Evolutionary conservation across 768 basidiomycete genomes (phyloP).

Genomic region (Termitomyces titanicus): DNA sequence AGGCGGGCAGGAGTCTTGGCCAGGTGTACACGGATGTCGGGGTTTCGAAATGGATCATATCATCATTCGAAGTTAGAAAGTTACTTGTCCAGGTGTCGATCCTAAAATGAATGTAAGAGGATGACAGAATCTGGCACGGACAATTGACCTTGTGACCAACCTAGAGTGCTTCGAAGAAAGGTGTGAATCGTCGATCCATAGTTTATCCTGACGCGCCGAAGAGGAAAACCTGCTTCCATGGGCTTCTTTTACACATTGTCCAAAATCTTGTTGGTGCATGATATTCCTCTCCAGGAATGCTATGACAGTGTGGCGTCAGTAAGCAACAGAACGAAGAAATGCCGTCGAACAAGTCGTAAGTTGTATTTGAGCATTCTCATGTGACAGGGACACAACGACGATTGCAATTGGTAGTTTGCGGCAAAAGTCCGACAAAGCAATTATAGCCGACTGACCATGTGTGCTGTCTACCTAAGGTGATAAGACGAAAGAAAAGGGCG

Average conservation of each 20-base stretch:
- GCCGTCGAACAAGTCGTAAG: not conserved
- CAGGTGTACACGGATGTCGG: conserved; percentile 44
- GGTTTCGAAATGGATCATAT: conserved; percentile 26
- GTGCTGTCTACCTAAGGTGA: not conserved
- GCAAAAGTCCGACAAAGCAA: not conserved
- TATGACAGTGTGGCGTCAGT: conserved; percentile 3
- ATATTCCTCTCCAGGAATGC: not conserved
- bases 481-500: not conserved
- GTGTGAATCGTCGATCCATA: not conserved
- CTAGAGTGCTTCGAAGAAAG: not conserved
- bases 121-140: not conserved
- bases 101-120: not conserved
- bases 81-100: not conserved
- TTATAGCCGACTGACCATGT: not conserved
- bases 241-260: not conserved
- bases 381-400: not conserved
- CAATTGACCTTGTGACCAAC: not conserved
- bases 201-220: not conserved
- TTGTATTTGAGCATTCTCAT: not conserved
- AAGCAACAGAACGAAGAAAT: not conserved
- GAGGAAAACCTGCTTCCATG: not conserved
- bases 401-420: not conserved
- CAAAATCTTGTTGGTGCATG: not conserved
- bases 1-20: conserved; percentile 43
- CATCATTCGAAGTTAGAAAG: not conserved